These are phyloP conservation scores for Austroboletus eburneus DNA, from an alignment of 768 basidiomycete species.

Conservation along the genomic window DNA sequence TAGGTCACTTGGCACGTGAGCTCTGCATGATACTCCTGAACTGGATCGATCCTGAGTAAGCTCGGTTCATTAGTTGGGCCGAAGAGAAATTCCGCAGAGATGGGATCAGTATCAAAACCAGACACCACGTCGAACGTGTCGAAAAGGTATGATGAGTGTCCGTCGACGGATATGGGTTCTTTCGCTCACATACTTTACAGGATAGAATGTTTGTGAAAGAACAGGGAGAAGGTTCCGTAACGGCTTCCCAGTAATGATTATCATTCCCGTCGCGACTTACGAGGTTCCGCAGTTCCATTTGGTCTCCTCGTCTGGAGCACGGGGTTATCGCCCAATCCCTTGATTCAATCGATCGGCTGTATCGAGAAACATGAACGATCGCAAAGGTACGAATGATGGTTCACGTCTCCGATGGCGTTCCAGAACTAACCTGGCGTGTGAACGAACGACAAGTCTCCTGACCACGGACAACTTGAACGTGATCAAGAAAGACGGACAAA, in stretches of 20 bases:
- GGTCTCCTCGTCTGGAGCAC: conserved; percentile 88
- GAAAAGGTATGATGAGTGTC: conserved; percentile 41
- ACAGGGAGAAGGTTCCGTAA: conserved; percentile 55
- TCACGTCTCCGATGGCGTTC: conserved; percentile 30
- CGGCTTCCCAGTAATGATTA: conserved; percentile 4
- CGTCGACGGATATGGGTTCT: conserved; percentile 7
- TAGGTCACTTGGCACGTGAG: conserved; percentile 53
- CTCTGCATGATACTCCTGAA: conserved; percentile 9
- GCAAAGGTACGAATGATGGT: conserved; percentile 35
- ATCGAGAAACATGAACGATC: conserved; percentile 61
- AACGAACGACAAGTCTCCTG: conserved; percentile 37
- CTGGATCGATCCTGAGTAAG: not conserved
- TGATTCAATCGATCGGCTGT: conserved; percentile 57
- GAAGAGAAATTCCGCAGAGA: conserved; percentile 69
- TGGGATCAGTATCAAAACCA: conserved; percentile 67
- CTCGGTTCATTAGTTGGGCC: conserved; percentile 46
- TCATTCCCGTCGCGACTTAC: not conserved
- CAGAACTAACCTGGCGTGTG: conserved; percentile 8
- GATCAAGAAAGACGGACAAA: conserved; percentile 46
- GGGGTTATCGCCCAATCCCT: conserved; percentile 77
- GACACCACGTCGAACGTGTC: conserved; percentile 69
- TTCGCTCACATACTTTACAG: conserved; percentile 30
- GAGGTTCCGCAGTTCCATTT: conserved; percentile 54
- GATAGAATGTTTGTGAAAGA: conserved; percentile 68
- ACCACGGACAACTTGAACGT: conserved; percentile 62